Evolutionary conservation across 495 filamentous ascomycete species (phyloP).

Genomic region (Penicillium roqueforti): DNA sequence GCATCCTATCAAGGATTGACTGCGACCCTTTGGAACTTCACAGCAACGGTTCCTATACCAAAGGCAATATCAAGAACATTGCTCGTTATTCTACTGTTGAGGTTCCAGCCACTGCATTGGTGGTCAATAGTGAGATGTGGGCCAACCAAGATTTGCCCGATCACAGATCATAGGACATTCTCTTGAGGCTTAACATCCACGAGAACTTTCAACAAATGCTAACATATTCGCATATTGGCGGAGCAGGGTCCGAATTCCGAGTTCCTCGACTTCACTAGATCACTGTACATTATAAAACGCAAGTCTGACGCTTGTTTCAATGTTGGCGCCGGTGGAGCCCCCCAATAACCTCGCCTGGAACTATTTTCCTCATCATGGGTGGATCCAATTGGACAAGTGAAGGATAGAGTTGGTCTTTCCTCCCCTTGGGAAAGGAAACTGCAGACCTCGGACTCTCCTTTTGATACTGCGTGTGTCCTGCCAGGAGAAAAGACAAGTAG

Average conservation of each 20-base stretch:
- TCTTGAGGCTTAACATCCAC: background rate
- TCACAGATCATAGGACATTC: background rate
- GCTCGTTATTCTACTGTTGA: background rate
- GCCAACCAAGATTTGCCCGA: background rate
- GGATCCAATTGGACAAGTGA: slow-evolving; percentile 24
- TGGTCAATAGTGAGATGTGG: background rate
- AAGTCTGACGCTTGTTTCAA: background rate
- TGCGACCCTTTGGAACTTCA: background rate
- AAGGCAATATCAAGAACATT: background rate
- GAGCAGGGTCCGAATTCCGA: background rate
- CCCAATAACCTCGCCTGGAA: slow-evolving; percentile 29
- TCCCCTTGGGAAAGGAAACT: background rate
- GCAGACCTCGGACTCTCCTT: background rate
- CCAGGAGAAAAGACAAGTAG: background rate
- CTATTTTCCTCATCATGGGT: slow-evolving; percentile 20
- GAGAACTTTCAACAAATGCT: background rate
- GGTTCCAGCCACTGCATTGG: background rate
- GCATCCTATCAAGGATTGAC: background rate
- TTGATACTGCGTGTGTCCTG: background rate
- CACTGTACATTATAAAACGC: background rate
- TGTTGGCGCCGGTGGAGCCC: slow-evolving; percentile 14
- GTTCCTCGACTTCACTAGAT: background rate
- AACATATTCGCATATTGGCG: background rate
- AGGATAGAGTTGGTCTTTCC: slow-evolving; percentile 4
- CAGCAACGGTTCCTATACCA: background rate